Evolutionary conservation across 441 rosid genomes (phyloP).

Genomic region (Euphorbia schlechtendalii): DNA sequence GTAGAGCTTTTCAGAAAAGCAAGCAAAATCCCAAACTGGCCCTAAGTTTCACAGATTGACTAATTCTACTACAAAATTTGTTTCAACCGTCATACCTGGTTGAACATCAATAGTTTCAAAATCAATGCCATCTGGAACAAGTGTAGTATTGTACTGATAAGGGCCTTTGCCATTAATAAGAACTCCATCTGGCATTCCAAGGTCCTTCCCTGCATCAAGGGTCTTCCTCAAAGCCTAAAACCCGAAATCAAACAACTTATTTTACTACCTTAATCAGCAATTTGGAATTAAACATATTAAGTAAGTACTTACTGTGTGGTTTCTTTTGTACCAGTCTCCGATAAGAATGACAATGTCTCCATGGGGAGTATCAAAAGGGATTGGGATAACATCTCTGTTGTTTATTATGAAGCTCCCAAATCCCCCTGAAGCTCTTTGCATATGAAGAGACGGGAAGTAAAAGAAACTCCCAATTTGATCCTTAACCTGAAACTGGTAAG

Average conservation of each 20-base stretch:
- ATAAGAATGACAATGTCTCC: slow-evolving; percentile 67
- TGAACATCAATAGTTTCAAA: slow-evolving; percentile 72
- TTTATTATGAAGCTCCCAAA: slow-evolving; percentile 73
- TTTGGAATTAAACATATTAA: no score
- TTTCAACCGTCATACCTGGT: slow-evolving; percentile 43
- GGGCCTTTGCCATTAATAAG: slow-evolving; percentile 97
- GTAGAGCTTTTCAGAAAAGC: no score
- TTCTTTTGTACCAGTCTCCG: slow-evolving; percentile 90
- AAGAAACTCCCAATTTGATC: slow-evolving; percentile 97
- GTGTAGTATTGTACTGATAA: slow-evolving; percentile 65
- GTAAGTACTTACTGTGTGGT: slow-evolving; percentile 67
- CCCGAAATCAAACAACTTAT: slow-evolving; percentile 1
- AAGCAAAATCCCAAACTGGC: no score
- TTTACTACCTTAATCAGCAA: neutral
- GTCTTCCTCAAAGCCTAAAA: slow-evolving; percentile 67
- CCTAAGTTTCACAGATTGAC: no score
- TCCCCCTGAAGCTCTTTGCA: slow-evolving; percentile 93
- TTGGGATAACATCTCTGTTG: slow-evolving; percentile 62
- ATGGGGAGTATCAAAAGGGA: slow-evolving; percentile 74
- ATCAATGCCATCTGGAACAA: slow-evolving; percentile 69
- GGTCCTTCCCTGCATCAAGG: slow-evolving; percentile 80
- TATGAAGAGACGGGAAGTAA: slow-evolving; percentile 84
- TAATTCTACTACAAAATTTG: neutral
- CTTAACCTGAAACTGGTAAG: slow-evolving; percentile 90
- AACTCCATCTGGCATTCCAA: slow-evolving; percentile 95